Conservation (phyloP, 306 rosid species). For the Cicer yamashitae region DNA sequence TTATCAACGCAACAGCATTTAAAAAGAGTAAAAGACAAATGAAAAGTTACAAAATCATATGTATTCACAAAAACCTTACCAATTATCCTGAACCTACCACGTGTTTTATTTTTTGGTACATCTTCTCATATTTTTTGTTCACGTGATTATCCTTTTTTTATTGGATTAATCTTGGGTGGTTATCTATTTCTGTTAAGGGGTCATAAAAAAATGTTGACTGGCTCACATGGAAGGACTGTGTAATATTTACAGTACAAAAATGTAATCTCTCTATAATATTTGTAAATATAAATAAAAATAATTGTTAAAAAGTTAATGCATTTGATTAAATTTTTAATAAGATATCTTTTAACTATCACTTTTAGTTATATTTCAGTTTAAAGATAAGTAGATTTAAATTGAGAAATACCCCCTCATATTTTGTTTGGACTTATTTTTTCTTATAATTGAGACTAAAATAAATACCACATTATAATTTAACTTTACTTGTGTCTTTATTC, state of each 20-base stretch:
- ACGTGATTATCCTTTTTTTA: conserved; percentile 7
- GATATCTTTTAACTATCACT: no score
- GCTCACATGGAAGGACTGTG: conserved; percentile 11
- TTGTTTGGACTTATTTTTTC: no score
- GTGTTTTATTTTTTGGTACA: background rate
- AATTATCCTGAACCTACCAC: conserved; percentile 1
- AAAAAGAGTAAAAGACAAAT: conserved; percentile 12
- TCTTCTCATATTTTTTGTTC: conserved; percentile 5
- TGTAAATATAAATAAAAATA: no score
- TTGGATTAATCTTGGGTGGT: background rate
- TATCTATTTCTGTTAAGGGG: background rate
- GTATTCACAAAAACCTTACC: background rate
- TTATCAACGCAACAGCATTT: background rate
- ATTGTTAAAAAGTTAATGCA: no score
- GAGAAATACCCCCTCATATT: background rate
- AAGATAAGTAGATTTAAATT: background rate
- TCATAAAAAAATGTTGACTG: background rate
- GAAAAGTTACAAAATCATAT: conserved; percentile 8
- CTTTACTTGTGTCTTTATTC: background rate
- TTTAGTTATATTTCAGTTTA: no score
- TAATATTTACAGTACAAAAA: background rate
- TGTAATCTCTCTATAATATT: no score
- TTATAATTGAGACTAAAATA: no score
- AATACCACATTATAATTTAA: background rate
- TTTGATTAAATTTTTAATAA: no score